Evolutionary conservation across 495 filamentous ascomycete species (phyloP).

Genomic region (Penicillium dipodomyicola): DNA sequence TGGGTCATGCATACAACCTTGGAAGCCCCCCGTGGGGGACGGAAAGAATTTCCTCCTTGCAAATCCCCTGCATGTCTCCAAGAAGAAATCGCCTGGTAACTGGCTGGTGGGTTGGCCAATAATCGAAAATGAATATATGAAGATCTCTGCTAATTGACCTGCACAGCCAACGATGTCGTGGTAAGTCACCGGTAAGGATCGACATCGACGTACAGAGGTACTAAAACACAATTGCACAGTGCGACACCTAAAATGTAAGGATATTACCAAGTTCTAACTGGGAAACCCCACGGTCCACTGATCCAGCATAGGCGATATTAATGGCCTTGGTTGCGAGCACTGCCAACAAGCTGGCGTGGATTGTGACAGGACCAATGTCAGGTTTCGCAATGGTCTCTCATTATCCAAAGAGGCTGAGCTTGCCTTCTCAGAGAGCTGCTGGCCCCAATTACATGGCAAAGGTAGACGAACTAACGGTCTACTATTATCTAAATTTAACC

Average conservation of each 20-base stretch:
- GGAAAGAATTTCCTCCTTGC: slow-evolving; percentile 18
- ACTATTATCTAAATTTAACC: not conserved
- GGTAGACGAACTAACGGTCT: slow-evolving; percentile 9
- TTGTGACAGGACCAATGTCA: slow-evolving; percentile 27
- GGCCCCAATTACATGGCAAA: slow-evolving; percentile 22
- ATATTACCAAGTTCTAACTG: too few relatives aligned
- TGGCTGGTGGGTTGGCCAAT: slow-evolving; percentile 13
- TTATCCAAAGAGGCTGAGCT: slow-evolving; percentile 13
- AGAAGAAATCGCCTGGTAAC: slow-evolving; percentile 14
- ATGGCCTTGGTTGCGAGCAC: slow-evolving; percentile 17
- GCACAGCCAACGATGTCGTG: slow-evolving; percentile 22
- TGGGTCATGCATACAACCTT: not conserved
- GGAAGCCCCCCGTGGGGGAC: slow-evolving; percentile 6
- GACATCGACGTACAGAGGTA: not conserved
- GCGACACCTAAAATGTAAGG: slow-evolving; percentile 32
- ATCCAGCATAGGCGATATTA: slow-evolving; percentile 21
- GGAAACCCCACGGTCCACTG: too few relatives aligned
- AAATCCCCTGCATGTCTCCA: not conserved
- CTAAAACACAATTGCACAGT: slow-evolving; percentile 11
- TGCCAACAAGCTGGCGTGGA: slow-evolving; percentile 21
- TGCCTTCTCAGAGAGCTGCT: slow-evolving; percentile 21
- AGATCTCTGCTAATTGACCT: slow-evolving; percentile 7
- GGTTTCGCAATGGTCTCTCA: slow-evolving; percentile 25
- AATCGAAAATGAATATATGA: not conserved
- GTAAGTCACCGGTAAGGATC: slow-evolving; percentile 8